Evolutionary conservation across 139 green algal genomes (phyloP).

Genomic region (Pycnococcus provasolii): DNA sequence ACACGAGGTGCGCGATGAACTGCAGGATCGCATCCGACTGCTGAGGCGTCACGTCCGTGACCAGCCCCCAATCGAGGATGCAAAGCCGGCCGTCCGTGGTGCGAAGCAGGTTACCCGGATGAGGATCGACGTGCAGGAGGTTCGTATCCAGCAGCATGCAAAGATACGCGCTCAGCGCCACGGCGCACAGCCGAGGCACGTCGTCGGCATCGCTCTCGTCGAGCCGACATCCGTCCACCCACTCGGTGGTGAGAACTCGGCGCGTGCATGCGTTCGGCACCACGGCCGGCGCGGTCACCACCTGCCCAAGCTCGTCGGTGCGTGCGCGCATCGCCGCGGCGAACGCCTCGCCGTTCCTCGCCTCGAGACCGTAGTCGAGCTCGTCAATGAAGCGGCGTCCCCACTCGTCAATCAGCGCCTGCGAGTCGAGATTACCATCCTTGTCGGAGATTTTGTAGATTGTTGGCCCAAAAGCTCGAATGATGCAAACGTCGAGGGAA

Average conservation of each 20-base stretch:
- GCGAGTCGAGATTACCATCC: slow-evolving; percentile 27
- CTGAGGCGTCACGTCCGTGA: slow-evolving; percentile 12
- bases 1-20: slow-evolving; percentile 34
- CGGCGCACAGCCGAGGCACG: slow-evolving; percentile 21
- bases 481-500: slow-evolving; percentile 29
- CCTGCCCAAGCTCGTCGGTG: slow-evolving; percentile 40
- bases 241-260: slow-evolving; percentile 28
- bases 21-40: slow-evolving; percentile 26
- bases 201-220: slow-evolving; percentile 21
- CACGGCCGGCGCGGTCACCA: slow-evolving; percentile 14
- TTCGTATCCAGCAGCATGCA: slow-evolving; percentile 31
- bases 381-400: slow-evolving; percentile 28
- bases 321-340: slow-evolving; percentile 63
- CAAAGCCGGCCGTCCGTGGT: slow-evolving; percentile 25
- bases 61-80: slow-evolving; percentile 37
- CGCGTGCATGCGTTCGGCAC: slow-evolving; percentile 2
- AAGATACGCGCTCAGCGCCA: slow-evolving; percentile 27
- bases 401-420: slow-evolving; percentile 37
- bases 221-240: slow-evolving; percentile 28
- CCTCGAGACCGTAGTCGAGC: slow-evolving; percentile 33
- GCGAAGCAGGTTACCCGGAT: slow-evolving; percentile 33
- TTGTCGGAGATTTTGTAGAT: slow-evolving; percentile 4
- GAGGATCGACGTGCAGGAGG: slow-evolving; percentile 29
- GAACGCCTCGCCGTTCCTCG: slow-evolving; percentile 29
- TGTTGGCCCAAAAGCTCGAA: slow-evolving; percentile 23